Evolutionary conservation across 192 early-diverging fungal species (phyloP).

Genomic region (Umbelopsis ramanniana): DNA sequence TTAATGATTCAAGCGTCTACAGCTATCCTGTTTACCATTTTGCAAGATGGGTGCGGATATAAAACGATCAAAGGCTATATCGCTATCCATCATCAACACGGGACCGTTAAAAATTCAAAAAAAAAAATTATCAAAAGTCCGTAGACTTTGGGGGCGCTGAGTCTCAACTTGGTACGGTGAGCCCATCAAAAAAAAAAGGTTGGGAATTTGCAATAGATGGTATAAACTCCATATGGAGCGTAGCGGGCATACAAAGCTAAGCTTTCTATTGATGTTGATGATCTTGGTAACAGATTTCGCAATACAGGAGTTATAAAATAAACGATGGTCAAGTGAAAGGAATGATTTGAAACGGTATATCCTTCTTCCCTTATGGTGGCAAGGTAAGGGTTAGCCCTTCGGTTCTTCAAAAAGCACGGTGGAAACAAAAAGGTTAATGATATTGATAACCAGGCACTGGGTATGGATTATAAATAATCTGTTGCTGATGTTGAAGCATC

Average conservation of each 20-base stretch:
- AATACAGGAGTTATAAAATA: no score
- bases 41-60: slow-evolving; percentile 1
- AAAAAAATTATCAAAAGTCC: slow-evolving; percentile 18
- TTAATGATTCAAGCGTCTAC: no score
- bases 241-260: background rate
- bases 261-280: no score
- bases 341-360: no score
- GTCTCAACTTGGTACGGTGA: background rate
- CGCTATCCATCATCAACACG: slow-evolving; percentile 21
- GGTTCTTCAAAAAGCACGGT: no score
- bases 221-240: background rate
- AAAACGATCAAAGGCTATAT: slow-evolving; percentile 8
- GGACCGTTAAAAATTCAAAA: slow-evolving; percentile 22
- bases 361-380: no score
- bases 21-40: background rate
- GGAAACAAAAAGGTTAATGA: background rate
- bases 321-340: no score
- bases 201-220: background rate
- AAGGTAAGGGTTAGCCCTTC: no score
- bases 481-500: background rate
- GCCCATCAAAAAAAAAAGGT: background rate
- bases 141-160: slow-evolving; percentile 12
- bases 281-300: no score
- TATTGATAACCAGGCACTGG: background rate
- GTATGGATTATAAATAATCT: slow-evolving; percentile 4